These are phyloP conservation scores for Eucalyptus brandiana DNA, from an alignment of 345 rosid species.

Conservation along the genomic window DNA sequence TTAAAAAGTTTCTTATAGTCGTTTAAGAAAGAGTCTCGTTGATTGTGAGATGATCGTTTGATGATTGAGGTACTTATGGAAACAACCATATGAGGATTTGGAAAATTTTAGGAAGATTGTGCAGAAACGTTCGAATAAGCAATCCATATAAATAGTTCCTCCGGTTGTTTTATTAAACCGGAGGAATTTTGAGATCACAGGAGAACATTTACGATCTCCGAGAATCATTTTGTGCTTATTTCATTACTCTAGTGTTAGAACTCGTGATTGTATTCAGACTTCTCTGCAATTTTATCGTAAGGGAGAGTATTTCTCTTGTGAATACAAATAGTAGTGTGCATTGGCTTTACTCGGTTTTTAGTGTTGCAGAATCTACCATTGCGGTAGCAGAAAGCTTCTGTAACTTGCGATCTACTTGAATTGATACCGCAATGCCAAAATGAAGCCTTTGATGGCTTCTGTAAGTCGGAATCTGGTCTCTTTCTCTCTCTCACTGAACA, in stretches of 20 bases:
- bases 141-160: too few species aligned
- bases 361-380: neutral
- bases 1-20: neutral
- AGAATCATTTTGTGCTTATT: neutral
- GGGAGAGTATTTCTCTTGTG: too few species aligned
- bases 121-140: neutral
- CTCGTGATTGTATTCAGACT: neutral
- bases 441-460: too few species aligned
- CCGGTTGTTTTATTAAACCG: neutral
- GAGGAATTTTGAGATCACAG: neutral
- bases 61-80: neutral
- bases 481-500: neutral
- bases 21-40: too few species aligned
- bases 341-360: too few species aligned
- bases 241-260: neutral
- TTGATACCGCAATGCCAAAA: too few species aligned
- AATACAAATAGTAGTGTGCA: neutral
- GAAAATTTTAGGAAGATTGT: neutral
- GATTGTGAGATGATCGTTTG: neutral
- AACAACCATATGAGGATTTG: neutral
- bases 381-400: too few species aligned
- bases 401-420: too few species aligned
- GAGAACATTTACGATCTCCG: neutral
- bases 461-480: constrained; percentile 14
- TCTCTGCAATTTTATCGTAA: neutral